Conservation (phyloP, 768 basidiomycete species). For the Hericium alpestre region DNA sequence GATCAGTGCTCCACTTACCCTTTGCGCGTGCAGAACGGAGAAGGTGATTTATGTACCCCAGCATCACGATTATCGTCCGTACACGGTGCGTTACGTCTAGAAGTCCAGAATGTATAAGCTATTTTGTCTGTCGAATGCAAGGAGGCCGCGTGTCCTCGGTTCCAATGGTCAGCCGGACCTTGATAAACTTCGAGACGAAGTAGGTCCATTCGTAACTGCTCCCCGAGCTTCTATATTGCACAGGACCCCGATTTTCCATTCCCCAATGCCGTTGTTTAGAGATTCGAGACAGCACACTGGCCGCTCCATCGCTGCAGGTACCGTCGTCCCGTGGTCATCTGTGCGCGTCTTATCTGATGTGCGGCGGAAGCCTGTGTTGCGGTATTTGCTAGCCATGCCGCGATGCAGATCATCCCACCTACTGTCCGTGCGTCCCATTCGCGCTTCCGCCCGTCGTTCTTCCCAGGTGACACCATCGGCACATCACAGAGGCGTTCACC, state of each 20-base stretch:
- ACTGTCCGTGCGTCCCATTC: not conserved
- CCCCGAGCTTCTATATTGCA: too few relatives aligned
- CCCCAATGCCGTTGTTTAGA: not conserved
- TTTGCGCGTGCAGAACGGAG: not conserved
- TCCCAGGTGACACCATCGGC: not conserved
- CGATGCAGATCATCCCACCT: slow-evolving; percentile 3
- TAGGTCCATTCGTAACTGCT: too few relatives aligned
- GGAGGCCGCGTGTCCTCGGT: not conserved
- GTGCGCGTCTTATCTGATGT: not conserved
- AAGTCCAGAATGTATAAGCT: not conserved
- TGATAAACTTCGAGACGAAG: not conserved
- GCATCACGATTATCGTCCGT: not conserved
- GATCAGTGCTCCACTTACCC: not conserved
- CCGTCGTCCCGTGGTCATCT: not conserved
- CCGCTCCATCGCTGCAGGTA: not conserved
- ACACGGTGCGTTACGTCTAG: not conserved
- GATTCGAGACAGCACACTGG: not conserved
- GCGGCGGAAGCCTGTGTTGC: not conserved
- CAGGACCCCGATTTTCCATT: not conserved
- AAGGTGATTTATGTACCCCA: not conserved
- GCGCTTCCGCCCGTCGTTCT: not conserved
- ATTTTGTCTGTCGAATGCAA: not conserved
- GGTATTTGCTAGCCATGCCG: not conserved
- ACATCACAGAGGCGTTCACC: slow-evolving; percentile 19
- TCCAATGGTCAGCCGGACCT: not conserved